Conservation (phyloP, 169 alveolate species). For the Cryptosporidium canis region DNA sequence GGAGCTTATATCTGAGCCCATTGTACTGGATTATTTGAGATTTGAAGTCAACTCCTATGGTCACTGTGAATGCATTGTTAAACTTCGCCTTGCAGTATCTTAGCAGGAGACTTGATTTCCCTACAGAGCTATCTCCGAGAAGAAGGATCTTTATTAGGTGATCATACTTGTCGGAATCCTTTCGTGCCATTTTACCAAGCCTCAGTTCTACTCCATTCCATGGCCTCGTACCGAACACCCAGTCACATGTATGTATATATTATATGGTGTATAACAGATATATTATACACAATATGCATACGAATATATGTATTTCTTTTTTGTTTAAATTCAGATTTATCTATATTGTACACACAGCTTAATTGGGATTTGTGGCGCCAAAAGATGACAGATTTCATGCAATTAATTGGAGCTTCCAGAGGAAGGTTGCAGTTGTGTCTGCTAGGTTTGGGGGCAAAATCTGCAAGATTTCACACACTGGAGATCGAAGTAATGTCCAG, state of each 20-base stretch:
- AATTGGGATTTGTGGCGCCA: background rate
- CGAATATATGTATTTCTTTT: too few relatives aligned
- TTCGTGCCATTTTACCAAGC: conserved; percentile 12
- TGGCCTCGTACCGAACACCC: background rate
- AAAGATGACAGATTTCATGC: background rate
- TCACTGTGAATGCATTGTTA: conserved; percentile 13
- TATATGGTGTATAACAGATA: too few relatives aligned
- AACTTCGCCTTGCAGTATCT: conserved; percentile 4
- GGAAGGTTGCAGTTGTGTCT: too few relatives aligned
- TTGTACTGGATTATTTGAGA: conserved; percentile 1
- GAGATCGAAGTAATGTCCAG: too few relatives aligned
- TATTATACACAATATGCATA: too few relatives aligned
- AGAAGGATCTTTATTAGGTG: background rate
- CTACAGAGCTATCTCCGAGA: conserved; percentile 42
- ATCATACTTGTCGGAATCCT: background rate
- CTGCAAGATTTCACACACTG: too few relatives aligned
- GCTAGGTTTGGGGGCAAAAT: too few relatives aligned
- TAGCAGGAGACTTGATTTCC: conserved; percentile 19
- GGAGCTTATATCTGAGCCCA: conserved; percentile 38
- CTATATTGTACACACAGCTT: background rate
- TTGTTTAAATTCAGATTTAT: too few relatives aligned
- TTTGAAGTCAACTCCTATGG: conserved; percentile 89
- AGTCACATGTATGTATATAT: too few relatives aligned
- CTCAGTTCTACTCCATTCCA: background rate
- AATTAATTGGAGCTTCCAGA: background rate